Base-by-base conservation (phyloP, 371 early-diverging fungal species). In the Mucor ambiguus region DNA sequence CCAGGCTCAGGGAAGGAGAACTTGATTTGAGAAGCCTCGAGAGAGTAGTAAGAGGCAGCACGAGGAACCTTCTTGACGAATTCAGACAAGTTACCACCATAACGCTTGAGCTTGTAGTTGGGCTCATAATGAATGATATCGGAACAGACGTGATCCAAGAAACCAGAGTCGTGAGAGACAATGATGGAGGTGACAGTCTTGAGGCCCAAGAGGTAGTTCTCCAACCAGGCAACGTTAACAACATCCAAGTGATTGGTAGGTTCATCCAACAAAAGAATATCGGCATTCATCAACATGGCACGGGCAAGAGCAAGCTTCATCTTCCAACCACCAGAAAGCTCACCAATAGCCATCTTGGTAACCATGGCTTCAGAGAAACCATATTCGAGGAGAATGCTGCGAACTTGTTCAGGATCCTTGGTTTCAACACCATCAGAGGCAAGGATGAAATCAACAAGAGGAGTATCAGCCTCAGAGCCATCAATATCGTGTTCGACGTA, bases 201-300 rank as follows among this genome's bases (percentile, higher is more conserved):
- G 66, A 88, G 84, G 56, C 84, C 80, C 64, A 82, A 78, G 20
- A 94, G 85, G 71, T 92, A 92, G 73, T 92, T 85, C 71, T 92
- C 92, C 28, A 95, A 77, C 93, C 93, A 95, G 37, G 85, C 86
- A 63, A 92, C 89, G 75, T 93, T 92, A 63, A 75, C 82, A 44
- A 87, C 90, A 76, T 96, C 95, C 87, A 95, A 82, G 80, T 94
- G 95, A 81, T 95, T 94, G 48, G 96, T 95, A 55, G 96, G 96
- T 79, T 96, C 96, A 78, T 96, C 96, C 63, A 96, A 77, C 54
- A 96, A 76, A 64, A 96, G 77, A 64, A 96, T 90, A 72, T 95
- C 93, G 26, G 95, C 93, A 41, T 92, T 88, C 77, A 87, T 78
- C 61, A 93, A 76, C 90, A 92, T 93, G 18, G 94, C 91, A 66